These are phyloP conservation scores for Cyclotella baltica DNA, from an alignment of 108 stramenopile species.

Conservation along the genomic window DNA sequence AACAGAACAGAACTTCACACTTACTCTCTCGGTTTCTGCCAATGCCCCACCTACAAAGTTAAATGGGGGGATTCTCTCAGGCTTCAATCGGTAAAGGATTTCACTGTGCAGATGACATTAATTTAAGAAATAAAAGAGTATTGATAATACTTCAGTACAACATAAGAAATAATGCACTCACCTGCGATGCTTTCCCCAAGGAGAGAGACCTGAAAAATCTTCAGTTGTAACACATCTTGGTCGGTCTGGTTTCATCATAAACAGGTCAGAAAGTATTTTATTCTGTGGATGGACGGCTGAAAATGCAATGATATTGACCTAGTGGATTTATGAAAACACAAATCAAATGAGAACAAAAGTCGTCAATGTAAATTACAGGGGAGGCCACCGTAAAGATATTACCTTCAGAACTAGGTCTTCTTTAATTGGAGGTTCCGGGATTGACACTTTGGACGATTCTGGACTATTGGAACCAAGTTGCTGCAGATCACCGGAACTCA, in stretches of 20 bases:
- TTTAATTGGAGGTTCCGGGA: slow-evolving; percentile 12
- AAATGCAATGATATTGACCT: slow-evolving; percentile 72
- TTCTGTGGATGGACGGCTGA: slow-evolving; percentile 90
- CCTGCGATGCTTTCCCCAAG: slow-evolving; percentile 51
- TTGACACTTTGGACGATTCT: not conserved
- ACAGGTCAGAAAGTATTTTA: slow-evolving; percentile 57
- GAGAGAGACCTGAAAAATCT: slow-evolving; percentile 54
- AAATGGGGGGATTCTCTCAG: slow-evolving; percentile 63
- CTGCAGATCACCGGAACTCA: slow-evolving; percentile 34
- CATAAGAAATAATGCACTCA: not conserved
- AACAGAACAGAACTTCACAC: no score
- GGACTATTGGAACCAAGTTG: slow-evolving; percentile 3
- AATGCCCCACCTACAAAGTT: slow-evolving; percentile 51
- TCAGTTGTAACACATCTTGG: slow-evolving; percentile 40
- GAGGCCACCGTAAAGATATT: not conserved
- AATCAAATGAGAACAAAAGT: no score
- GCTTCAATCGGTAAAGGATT: slow-evolving; percentile 47
- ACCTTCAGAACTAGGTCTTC: slow-evolving; percentile 33
- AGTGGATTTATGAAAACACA: not conserved
- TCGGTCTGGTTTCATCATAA: slow-evolving; percentile 42
- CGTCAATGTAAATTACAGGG: no score
- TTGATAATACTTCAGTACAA: not conserved
- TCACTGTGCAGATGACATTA: slow-evolving; percentile 22
- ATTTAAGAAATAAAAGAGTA: not conserved
- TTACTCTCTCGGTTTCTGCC: slow-evolving; percentile 54